phyloP scores from a whole-genome alignment of 192 early-diverging fungal genomes.

The Coemansia sp. region DNA sequence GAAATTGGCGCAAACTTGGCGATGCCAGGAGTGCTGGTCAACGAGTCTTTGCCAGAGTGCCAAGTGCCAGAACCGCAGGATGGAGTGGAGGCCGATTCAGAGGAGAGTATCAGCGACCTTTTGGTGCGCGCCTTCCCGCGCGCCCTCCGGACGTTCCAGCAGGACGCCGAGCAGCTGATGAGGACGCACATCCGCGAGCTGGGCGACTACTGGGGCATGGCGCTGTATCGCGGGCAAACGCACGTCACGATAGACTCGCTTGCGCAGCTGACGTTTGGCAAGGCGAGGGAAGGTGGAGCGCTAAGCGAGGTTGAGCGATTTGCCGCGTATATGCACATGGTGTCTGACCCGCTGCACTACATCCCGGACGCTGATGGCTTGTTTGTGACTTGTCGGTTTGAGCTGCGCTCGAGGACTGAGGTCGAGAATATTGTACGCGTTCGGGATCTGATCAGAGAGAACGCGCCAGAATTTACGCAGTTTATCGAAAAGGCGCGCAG shows the following conservation, averaged over 20 bases:
- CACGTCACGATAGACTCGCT: conserved; percentile 39
- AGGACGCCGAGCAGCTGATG: conserved; percentile 35
- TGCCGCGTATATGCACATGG: conserved; percentile 63
- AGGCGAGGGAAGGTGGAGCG: background rate
- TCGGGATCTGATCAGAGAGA: conserved; percentile 58
- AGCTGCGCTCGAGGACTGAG: conserved; percentile 50
- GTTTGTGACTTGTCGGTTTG: conserved; percentile 57
- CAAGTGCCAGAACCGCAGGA: background rate
- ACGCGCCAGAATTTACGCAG: conserved; percentile 38
- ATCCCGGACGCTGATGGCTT: conserved; percentile 55
- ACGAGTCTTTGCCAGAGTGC: background rate
- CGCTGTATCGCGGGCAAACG: conserved; percentile 13
- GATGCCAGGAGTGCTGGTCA: background rate
- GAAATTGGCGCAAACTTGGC: background rate
- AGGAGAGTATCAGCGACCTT: conserved; percentile 12
- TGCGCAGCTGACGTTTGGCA: conserved; percentile 42
- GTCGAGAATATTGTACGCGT: conserved; percentile 49
- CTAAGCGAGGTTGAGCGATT: conserved; percentile 42
- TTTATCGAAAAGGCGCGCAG: conserved; percentile 59
- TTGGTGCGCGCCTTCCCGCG: conserved; percentile 31
- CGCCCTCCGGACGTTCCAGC: conserved; percentile 13
- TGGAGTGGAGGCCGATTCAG: background rate
- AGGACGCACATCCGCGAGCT: conserved; percentile 39
- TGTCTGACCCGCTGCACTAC: conserved; percentile 58
- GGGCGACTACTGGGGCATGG: conserved; percentile 33